These are phyloP conservation scores for Scutellaria minor DNA, from an alignment of 257 asterid species.

Conservation along the genomic window DNA sequence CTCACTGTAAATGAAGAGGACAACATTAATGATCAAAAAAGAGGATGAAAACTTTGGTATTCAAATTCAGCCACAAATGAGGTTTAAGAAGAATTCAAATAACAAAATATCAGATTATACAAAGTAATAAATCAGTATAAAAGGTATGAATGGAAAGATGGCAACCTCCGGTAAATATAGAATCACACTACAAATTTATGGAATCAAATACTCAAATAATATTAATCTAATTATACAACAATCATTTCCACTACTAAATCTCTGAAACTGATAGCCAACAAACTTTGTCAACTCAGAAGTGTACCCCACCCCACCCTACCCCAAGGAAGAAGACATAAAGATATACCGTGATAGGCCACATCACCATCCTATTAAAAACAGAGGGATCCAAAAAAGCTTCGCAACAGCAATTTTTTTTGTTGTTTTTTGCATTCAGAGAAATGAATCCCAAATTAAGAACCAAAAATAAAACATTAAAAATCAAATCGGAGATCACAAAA, in stretches of 20 bases:
- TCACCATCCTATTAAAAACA: background rate
- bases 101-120: slow-evolving; percentile 12
- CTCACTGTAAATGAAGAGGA: too few relatives aligned
- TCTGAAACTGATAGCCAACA: background rate
- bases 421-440: background rate
- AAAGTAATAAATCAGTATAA: background rate
- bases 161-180: background rate
- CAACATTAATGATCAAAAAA: background rate
- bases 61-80: background rate
- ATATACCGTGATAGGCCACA: background rate
- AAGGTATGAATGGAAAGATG: background rate
- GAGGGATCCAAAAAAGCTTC: background rate
- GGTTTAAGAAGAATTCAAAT: background rate
- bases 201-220: background rate
- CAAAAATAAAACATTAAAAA: background rate
- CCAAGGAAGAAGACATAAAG: background rate
- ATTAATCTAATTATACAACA: background rate
- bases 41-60: background rate
- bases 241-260: background rate
- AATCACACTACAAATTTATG: slow-evolving; percentile 16
- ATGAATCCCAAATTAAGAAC: background rate
- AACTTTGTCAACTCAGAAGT: background rate
- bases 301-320: background rate
- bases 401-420: too few relatives aligned
- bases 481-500: slow-evolving; percentile 9